Base-by-base conservation (phyloP, 2,329 filamentous ascomycete genomes). In the Sclerotinia sclerotiorum region DNA sequence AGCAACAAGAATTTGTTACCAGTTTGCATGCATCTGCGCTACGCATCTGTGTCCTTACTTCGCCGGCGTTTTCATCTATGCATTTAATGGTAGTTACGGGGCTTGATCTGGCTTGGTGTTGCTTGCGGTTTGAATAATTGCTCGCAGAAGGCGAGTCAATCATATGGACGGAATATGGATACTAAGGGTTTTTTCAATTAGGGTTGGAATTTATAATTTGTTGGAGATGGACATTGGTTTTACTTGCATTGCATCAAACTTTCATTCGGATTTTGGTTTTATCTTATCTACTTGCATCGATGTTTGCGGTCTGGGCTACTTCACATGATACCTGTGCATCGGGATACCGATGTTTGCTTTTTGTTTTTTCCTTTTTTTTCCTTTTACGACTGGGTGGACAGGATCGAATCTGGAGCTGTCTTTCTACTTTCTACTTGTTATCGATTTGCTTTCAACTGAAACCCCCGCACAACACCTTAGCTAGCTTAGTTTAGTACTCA, bases 61-160 rank as follows among this genome's bases (percentile, higher is more conserved):
- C 73, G 69, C 69, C 73, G 72, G 77, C 42, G 52, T 58, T 66
- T 77, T 74, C 44, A 49, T 61, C 74, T 77, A 76, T 75, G 75
- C 74, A 75, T 77, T 74, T 68, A 72, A 72, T 73, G 72, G 73
- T 74, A 71, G 72, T 75, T 73, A 69, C 49, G 72, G 72, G 70
- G 70, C 68, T 72, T 70, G 63, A 65, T 49, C 65, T 71, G 69
- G 60, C 21, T 62, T 46, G 72, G 73, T 69, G 71, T 73, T 73
- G 64, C 55, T 63, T 65, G 63, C 71, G 71, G 56, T 70, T 70
- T 69, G 39, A 64, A 42, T 42, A 35, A 32, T 65, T 67, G 63
- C 70, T 73, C 70, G 72, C 75, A 75, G 73, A 75, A 75, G 69
- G 72, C 70, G 70, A 72, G 69, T 71, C 57, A 62, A 51, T 42